Base-by-base conservation (phyloP, 2,329 filamentous ascomycete species). In the Aspergillus sp. region DNA sequence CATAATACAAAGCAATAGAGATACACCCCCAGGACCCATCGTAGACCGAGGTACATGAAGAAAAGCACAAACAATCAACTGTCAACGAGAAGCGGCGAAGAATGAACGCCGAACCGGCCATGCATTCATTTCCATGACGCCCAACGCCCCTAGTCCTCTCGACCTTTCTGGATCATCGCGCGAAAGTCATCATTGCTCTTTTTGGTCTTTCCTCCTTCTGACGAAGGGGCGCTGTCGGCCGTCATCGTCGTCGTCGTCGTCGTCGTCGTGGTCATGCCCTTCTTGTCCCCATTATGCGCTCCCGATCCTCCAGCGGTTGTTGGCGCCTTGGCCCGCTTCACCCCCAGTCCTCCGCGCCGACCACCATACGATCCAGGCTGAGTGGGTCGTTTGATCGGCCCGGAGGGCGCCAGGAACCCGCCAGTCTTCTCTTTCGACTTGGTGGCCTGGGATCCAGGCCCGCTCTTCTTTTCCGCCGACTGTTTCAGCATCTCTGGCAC, bases 171-270 rank as follows among this genome's bases (percentile, higher is more conserved):
- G 45, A 84, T 72, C 77, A 83, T 77, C 29, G 74, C 74, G 50
- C 80, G 76, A 65, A 85, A 85, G 62, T 84, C 81, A 47, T 76
- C 76, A 62, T 85, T 84, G 61, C 78, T 83, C 71, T 82, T 85
- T 58, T 67, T 67, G 52, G 64, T 56, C 62, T 63, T 64, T 47
- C 61, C 63, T 21, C 51, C 58, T 32, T 55, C 56, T 9, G 38
- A 49, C 5, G 55, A 54, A 50, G 54, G 20, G 19, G 56, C 45
- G 41, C 49, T 52, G 38, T 53, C 63, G 59, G 40, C 61, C 62
- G 58, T 62, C 55, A 41, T 62, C 55, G 45, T 61, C 61, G 61
- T 53, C 48, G 58, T 53, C 17, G 34, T 61, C 61, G 61, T 53
- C 48, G 58, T 53, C 17, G 34, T 61, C 17, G 60, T 60, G 43